A percentile compares a stretch with the other conserved stretches of the same genome.
Evolutionary conservation across 2,329 filamentous ascomycete species (phyloP).

Genomic region (Sclerotinia sclerotiorum): DNA sequence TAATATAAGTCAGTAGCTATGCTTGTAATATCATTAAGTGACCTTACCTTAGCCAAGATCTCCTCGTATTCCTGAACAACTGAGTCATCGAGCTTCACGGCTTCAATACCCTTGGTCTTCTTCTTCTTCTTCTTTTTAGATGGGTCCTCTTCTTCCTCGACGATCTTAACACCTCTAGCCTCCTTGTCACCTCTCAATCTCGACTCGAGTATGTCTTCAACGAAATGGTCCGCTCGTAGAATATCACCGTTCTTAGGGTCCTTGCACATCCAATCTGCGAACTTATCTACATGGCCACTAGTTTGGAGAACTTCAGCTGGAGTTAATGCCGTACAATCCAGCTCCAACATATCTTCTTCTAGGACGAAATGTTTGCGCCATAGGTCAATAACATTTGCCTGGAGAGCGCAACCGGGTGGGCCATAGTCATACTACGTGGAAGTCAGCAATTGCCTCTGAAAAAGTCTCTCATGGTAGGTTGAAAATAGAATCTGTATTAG

Average conservation of each 20-base stretch:
- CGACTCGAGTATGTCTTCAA: constrained; percentile 88
- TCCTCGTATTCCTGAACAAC: constrained; percentile 89
- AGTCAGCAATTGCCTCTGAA: neutral
- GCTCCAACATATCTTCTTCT: constrained; percentile 72
- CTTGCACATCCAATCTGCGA: constrained; percentile 96
- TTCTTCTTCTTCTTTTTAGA: constrained; percentile 92
- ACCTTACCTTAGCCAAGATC: constrained; percentile 67
- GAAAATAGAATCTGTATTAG: neutral
- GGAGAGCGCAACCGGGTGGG: constrained; percentile 64
- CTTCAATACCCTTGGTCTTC: constrained; percentile 75
- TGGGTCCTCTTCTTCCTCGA: constrained; percentile 69
- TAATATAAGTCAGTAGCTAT: constrained; percentile 36
- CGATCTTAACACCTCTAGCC: constrained; percentile 79
- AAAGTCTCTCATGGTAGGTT: neutral
- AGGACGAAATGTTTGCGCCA: constrained; percentile 76
- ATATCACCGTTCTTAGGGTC: constrained; percentile 98
- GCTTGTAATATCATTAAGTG: neutral
- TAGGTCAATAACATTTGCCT: constrained; percentile 67
- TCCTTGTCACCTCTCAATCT: constrained; percentile 89
- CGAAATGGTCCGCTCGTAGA: constrained; percentile 91
- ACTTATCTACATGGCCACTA: constrained; percentile 94
- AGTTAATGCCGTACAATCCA: constrained; percentile 87
- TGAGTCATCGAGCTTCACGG: constrained; percentile 81
- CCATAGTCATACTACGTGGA: constrained; percentile 16
- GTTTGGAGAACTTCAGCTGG: constrained; percentile 94